Evolutionary conservation across 306 rosid species (phyloP).

Genomic region (Hippophae rhamnoides): DNA sequence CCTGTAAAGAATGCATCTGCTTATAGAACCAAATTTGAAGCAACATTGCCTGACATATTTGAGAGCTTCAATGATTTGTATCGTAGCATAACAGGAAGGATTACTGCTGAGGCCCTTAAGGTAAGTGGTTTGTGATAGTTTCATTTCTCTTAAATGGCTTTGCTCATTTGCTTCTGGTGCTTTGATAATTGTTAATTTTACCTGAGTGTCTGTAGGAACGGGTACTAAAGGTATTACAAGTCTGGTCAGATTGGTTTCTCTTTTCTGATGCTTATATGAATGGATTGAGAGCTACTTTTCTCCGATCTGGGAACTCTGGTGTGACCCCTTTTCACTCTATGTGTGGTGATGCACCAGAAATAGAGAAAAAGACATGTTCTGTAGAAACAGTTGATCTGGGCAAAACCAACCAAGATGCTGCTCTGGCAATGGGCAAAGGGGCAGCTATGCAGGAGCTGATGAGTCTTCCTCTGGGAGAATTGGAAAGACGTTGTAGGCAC

Average conservation of each 20-base stretch:
- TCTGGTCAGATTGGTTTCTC: constrained; percentile 99
- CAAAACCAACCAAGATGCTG: constrained; percentile 80
- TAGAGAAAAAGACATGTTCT: constrained; percentile 57
- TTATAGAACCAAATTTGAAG: constrained; percentile 96
- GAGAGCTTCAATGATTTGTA: constrained; percentile 97
- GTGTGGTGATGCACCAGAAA: constrained; percentile 80
- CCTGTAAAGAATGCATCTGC: constrained; percentile 99
- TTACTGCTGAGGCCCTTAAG: constrained; percentile 98
- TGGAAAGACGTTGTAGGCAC: constrained; percentile 96
- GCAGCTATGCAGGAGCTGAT: constrained; percentile 85
- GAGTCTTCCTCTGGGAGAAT: constrained; percentile 82
- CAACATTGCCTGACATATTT: constrained; percentile 83
- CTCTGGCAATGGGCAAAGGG: constrained; percentile 94
- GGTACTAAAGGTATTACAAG: constrained; percentile 91
- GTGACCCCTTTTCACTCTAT: constrained; percentile 79
- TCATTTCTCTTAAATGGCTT: neutral
- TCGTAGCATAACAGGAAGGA: constrained; percentile 84
- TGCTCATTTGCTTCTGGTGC: neutral
- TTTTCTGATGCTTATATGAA: constrained; percentile 94
- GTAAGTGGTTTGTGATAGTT: constrained; percentile 25
- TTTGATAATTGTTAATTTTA: constrained; percentile 12
- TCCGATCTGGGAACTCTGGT: constrained; percentile 87
- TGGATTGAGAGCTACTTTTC: constrained; percentile 91
- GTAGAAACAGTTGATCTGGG: constrained; percentile 52
- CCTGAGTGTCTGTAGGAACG: constrained; percentile 55